phyloP scores from a whole-genome alignment of 2,329 filamentous ascomycete genomes.

The Cladosporium sp. region DNA sequence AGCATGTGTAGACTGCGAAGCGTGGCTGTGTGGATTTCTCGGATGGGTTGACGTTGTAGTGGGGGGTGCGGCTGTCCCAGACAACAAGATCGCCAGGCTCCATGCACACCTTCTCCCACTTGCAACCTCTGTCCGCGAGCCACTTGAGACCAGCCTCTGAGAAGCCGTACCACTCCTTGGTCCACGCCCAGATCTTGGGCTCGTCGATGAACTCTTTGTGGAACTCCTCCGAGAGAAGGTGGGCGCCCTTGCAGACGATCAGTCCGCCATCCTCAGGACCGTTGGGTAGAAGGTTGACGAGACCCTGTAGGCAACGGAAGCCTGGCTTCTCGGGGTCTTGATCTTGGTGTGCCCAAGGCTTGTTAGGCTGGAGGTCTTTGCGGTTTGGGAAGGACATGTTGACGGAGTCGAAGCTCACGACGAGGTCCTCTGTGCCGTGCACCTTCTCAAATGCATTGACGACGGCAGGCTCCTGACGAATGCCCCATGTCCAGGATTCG shows the following conservation, averaged over 20 bases:
- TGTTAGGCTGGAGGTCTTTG: constrained; percentile 12
- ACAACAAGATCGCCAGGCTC: constrained; percentile 26
- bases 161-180: constrained; percentile 30
- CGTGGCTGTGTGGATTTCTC: constrained; percentile 16
- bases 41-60: constrained; percentile 26
- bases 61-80: constrained; percentile 24
- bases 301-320: constrained; percentile 50
- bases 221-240: constrained; percentile 33
- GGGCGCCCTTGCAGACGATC: constrained; percentile 33
- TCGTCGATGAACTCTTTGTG: constrained; percentile 26
- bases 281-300: constrained; percentile 43
- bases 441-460: constrained; percentile 35
- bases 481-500: constrained; percentile 41
- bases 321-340: constrained; percentile 43
- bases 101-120: constrained; percentile 25
- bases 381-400: constrained; percentile 41
- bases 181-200: constrained; percentile 15
- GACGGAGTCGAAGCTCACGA: constrained; percentile 48
- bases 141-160: constrained; percentile 23
- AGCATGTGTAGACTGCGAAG: constrained; percentile 29
- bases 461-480: constrained; percentile 36
- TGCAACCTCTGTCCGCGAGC: constrained; percentile 19
- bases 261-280: constrained; percentile 37
- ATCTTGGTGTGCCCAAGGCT: constrained; percentile 34
- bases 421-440: constrained; percentile 43